These are phyloP conservation scores for Psilocybe cubensis DNA, from an alignment of 768 basidiomycete genomes.

Conservation along the genomic window DNA sequence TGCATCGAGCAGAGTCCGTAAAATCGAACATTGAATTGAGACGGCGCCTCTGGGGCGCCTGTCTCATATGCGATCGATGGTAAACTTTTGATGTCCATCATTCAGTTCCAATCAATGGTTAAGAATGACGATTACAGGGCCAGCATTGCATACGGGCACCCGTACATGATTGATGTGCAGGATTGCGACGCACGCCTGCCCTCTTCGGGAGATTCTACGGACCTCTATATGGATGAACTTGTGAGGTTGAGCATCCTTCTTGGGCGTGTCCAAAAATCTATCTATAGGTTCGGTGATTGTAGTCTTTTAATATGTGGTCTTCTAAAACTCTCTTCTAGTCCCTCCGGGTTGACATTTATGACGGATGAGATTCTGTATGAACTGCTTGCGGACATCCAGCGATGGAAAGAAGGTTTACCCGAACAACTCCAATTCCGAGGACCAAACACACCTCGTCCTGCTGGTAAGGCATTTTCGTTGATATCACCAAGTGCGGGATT, in stretches of 20 bases:
- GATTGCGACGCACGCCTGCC: conserved; percentile 96
- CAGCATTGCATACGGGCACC: conserved; percentile 89
- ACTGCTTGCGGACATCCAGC: conserved; percentile 67
- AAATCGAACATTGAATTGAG: conserved; percentile 85
- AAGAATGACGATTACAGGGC: conserved; percentile 52
- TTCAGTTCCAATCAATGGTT: conserved; percentile 7
- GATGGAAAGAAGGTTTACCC: conserved; percentile 82
- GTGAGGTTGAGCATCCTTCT: conserved; percentile 90
- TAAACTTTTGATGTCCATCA: conserved; percentile 35
- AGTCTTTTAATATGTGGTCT: not conserved
- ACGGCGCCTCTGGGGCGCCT: conserved; percentile 91
- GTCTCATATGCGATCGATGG: conserved; percentile 95
- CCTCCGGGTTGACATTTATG: conserved; percentile 84
- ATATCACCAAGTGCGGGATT: not conserved
- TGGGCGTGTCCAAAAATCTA: conserved; percentile 89
- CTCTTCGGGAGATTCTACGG: conserved; percentile 79
- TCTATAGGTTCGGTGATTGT: conserved; percentile 69
- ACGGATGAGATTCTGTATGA: conserved; percentile 78
- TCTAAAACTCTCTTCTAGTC: conserved; percentile 44
- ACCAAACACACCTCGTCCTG: conserved; percentile 60
- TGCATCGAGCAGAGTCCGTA: conserved; percentile 90
- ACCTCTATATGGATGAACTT: conserved; percentile 88
- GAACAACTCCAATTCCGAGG: conserved; percentile 80
- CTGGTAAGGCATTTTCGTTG: conserved; percentile 52
- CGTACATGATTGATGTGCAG: conserved; percentile 94